Percentiles rank a stretch among this genome's conserved stretches.
Evolutionary conservation across 495 filamentous ascomycete species (phyloP).

Genomic region (Neohortaea acidophila): DNA sequence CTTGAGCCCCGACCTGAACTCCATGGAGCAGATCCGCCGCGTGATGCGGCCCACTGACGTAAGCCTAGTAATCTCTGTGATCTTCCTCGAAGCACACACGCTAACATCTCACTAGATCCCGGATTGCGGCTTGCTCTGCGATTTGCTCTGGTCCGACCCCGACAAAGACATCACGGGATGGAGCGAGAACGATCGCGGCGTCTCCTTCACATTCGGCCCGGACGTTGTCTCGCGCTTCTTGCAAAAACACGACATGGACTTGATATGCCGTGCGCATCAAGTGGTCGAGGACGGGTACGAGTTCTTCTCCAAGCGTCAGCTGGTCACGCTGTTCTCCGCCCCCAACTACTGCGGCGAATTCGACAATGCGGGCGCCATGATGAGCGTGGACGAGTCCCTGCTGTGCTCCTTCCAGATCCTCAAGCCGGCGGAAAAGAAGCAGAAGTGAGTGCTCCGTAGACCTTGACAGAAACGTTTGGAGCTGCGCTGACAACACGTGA

Average conservation of each 20-base stretch:
- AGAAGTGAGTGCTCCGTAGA: slow-evolving; percentile 90
- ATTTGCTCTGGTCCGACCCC: slow-evolving; percentile 95
- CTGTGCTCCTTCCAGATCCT: slow-evolving; percentile 99
- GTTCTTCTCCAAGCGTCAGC: slow-evolving; percentile 96
- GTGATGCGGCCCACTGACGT: slow-evolving; percentile 99
- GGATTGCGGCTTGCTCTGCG: slow-evolving; percentile 92
- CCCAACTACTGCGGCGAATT: slow-evolving; percentile 99
- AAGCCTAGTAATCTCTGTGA: too few species aligned
- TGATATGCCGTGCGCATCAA: slow-evolving; percentile 97
- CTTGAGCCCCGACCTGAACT: slow-evolving; percentile 92
- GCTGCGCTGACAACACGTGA: slow-evolving; percentile 61
- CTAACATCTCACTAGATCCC: slow-evolving; percentile 63
- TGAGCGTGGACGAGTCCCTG: slow-evolving; percentile 99
- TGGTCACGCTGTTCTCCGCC: slow-evolving; percentile 94
- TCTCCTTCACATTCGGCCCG: slow-evolving; percentile 98
- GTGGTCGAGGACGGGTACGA: slow-evolving; percentile 99
- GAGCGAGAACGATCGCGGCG: slow-evolving; percentile 97
- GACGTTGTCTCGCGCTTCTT: slow-evolving; percentile 97
- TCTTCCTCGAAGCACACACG: too few species aligned
- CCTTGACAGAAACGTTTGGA: slow-evolving; percentile 29
- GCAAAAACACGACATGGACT: slow-evolving; percentile 99
- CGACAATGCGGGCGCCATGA: slow-evolving; percentile 98
- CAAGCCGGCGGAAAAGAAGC: slow-evolving; percentile 99
- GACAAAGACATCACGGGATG: slow-evolving; percentile 99
- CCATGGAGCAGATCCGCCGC: slow-evolving; percentile 98